Evolutionary conservation across 306 rosid species (phyloP).

Genomic region (Cyclanthera cordifolia): DNA sequence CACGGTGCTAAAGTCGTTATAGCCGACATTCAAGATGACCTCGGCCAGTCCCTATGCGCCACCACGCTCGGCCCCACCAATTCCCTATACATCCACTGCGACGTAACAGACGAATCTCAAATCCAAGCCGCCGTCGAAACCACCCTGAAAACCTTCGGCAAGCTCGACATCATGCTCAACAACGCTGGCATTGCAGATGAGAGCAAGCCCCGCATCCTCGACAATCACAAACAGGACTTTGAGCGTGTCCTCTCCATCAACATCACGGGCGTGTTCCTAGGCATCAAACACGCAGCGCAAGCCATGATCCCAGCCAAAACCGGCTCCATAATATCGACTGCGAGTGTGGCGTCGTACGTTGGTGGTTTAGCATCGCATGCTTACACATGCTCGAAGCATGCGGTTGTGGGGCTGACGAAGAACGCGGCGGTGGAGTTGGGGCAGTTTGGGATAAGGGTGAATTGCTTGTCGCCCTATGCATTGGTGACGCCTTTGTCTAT

Average conservation of each 20-base stretch:
- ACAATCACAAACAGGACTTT: constrained; percentile 46
- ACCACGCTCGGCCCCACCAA: constrained; percentile 29
- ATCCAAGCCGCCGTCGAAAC: constrained; percentile 32
- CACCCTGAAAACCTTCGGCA: constrained; percentile 31
- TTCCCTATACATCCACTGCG: constrained; percentile 43
- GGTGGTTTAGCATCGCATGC: constrained; percentile 69
- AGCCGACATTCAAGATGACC: constrained; percentile 66
- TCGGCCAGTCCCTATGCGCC: constrained; percentile 25
- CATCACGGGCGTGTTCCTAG: constrained; percentile 52
- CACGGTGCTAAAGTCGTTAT: constrained; percentile 60
- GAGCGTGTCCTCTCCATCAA: constrained; percentile 55
- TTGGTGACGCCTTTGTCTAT: constrained; percentile 49
- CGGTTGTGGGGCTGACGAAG: constrained; percentile 51
- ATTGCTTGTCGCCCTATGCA: constrained; percentile 62
- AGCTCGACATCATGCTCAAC: constrained; percentile 78
- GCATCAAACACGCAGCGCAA: constrained; percentile 66
- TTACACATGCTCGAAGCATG: constrained; percentile 57
- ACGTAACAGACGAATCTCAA: constrained; percentile 59
- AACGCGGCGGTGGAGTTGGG: constrained; percentile 70
- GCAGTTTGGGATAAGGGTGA: constrained; percentile 69
- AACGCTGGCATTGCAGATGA: constrained; percentile 50
- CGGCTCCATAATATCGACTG: constrained; percentile 47
- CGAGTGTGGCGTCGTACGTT: constrained; percentile 43
- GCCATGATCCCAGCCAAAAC: constrained; percentile 39
- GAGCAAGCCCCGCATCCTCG: constrained; percentile 36